Conservation (phyloP, 2,329 filamentous ascomycete species). For the Neurospora crassa region DNA sequence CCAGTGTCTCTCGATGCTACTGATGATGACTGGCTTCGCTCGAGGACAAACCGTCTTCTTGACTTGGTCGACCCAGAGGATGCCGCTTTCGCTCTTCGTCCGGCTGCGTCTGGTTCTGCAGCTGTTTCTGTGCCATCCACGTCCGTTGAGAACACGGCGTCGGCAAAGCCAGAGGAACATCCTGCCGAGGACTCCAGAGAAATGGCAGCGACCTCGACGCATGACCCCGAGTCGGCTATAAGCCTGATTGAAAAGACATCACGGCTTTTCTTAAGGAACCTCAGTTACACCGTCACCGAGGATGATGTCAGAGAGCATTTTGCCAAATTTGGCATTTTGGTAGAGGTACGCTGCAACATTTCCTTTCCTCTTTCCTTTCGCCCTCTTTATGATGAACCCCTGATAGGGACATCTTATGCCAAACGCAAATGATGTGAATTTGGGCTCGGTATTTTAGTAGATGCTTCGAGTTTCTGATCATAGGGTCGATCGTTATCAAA, state of each 20-base stretch:
- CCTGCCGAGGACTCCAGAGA: conserved; percentile 7
- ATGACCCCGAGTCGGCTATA: conserved; percentile 33
- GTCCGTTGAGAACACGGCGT: conserved; percentile 10
- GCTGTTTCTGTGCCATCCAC: conserved; percentile 6
- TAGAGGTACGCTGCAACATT: conserved; percentile 65
- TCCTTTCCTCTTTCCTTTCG: conserved; percentile 12
- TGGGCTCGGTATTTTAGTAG: conserved; percentile 99
- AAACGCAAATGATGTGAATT: conserved; percentile 77
- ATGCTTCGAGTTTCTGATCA: conserved; percentile 85
- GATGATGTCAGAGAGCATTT: conserved; percentile 69
- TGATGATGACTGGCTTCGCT: conserved; percentile 87
- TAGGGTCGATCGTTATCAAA: conserved; percentile 19
- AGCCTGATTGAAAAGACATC: conserved; percentile 61
- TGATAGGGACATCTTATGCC: conserved; percentile 99
- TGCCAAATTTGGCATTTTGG: conserved; percentile 59
- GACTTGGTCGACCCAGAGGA: conserved; percentile 74
- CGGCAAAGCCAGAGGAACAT: conserved; percentile 16
- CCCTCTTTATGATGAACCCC: conserved; percentile 72
- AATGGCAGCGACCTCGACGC: conserved; percentile 21
- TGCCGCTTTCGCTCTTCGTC: conserved; percentile 20
- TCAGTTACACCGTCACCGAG: conserved; percentile 71
- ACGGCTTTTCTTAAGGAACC: conserved; percentile 80
- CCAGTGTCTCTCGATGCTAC: conserved; percentile 36
- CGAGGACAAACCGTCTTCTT: conserved; percentile 74
- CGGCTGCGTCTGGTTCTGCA: conserved; percentile 12